Percentiles rank a stretch among this genome's conserved stretches.
These are phyloP conservation scores for Botrytis fabae DNA, from an alignment of 2,329 filamentous ascomycete genomes.

Conservation along the genomic window DNA sequence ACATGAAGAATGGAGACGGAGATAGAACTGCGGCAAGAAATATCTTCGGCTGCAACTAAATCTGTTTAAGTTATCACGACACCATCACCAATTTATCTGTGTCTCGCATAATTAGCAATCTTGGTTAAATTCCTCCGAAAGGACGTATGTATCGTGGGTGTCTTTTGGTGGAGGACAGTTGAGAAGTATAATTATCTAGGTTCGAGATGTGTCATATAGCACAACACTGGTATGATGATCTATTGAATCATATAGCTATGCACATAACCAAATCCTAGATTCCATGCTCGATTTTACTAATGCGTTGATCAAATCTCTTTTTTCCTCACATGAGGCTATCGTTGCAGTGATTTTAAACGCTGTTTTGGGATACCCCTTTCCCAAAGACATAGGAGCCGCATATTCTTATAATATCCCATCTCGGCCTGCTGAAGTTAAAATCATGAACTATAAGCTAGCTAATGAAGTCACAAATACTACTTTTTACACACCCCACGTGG, in stretches of 20 bases:
- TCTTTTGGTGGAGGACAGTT: background rate
- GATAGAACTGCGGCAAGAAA: background rate
- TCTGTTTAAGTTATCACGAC: background rate
- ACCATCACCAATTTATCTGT: constrained; percentile 2
- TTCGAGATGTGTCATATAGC: constrained; percentile 15
- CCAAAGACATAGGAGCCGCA: background rate
- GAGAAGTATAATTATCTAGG: constrained; percentile 10
- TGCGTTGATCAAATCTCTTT: constrained; percentile 11
- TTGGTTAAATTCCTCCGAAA: constrained; percentile 22
- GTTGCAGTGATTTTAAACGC: background rate
- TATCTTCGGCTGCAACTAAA: background rate
- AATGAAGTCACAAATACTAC: too few species aligned
- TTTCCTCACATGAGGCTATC: background rate
- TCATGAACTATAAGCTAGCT: background rate
- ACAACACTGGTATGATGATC: background rate
- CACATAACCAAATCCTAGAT: background rate
- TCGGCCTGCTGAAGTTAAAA: background rate
- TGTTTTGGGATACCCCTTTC: background rate
- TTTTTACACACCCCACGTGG: background rate
- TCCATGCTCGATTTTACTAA: constrained; percentile 4
- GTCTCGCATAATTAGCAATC: constrained; percentile 12
- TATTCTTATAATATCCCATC: background rate
- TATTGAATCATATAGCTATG: background rate
- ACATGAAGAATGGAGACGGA: background rate
- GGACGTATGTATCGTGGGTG: constrained; percentile 8